Percentiles rank a stretch among this genome's conserved stretches.
Conservation (phyloP, 352 stramenopile species). For the Globisporangium alternatum region DNA sequence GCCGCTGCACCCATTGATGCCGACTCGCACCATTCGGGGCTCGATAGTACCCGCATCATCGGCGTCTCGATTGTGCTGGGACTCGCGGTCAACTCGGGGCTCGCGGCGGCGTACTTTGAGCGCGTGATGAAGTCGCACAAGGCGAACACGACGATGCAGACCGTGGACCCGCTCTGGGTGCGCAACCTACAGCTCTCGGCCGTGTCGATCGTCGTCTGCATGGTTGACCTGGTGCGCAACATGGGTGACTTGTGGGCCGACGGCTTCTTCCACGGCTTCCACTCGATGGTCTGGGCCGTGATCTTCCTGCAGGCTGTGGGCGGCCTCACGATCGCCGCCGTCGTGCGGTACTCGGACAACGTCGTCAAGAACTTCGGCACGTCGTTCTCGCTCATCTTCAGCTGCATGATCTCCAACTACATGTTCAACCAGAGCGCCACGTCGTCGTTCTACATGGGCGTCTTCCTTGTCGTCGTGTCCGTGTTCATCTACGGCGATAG, state of each 20-base stretch:
- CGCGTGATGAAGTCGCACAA: constrained; percentile 88
- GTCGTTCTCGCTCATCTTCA: constrained; percentile 85
- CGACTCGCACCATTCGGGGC: constrained; percentile 8
- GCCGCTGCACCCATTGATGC: not conserved
- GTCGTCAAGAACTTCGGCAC: constrained; percentile 90
- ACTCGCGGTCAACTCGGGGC: constrained; percentile 81
- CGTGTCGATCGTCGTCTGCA: constrained; percentile 74
- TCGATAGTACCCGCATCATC: constrained; percentile 62
- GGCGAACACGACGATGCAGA: constrained; percentile 62
- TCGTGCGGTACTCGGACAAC: constrained; percentile 89
- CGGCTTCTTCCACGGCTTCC: constrained; percentile 83
- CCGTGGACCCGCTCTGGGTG: constrained; percentile 81
- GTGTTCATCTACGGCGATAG: constrained; percentile 88
- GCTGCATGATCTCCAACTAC: constrained; percentile 89
- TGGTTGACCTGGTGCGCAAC: constrained; percentile 72
- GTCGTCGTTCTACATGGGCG: constrained; percentile 74
- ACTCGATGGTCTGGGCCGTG: constrained; percentile 65
- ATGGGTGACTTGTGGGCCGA: constrained; percentile 50
- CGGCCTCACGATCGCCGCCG: constrained; percentile 79
- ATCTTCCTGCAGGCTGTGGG: constrained; percentile 83
- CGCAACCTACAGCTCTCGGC: constrained; percentile 84
- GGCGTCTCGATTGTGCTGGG: constrained; percentile 78
- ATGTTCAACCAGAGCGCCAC: constrained; percentile 77
- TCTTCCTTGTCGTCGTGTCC: constrained; percentile 70
- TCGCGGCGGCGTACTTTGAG: constrained; percentile 86